Evolutionary conservation across 176 grass and related monocot species (phyloP).

Genomic region (Thinopyrum elongatum): DNA sequence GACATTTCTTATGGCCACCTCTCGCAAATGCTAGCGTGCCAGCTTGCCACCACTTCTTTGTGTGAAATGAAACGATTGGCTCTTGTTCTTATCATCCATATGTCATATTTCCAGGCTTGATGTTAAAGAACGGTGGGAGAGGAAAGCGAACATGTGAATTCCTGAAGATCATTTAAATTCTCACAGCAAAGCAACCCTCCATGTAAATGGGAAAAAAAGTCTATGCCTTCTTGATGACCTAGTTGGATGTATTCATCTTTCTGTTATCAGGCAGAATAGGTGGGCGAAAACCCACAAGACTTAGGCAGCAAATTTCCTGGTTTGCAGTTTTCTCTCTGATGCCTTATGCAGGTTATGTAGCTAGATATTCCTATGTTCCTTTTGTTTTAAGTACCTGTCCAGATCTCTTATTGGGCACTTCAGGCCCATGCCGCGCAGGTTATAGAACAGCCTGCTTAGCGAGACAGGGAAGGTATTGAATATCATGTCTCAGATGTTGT

Average conservation of each 20-base stretch:
- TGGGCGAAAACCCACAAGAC: background rate
- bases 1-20: conserved; percentile 8
- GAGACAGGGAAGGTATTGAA: background rate
- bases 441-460: background rate
- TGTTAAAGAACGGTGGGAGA: conserved; percentile 54
- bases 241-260: background rate
- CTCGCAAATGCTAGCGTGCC: background rate
- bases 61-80: background rate
- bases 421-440: background rate
- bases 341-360: background rate
- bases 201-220: background rate
- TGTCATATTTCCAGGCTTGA: conserved; percentile 40
- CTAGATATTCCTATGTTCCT: background rate
- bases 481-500: background rate
- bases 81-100: background rate
- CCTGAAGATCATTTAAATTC: background rate
- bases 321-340: background rate
- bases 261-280: background rate
- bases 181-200: background rate
- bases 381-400: background rate
- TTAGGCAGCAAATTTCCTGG: conserved; percentile 4
- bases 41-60: background rate
- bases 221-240: background rate
- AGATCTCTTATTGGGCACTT: background rate
- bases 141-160: conserved; percentile 54